Evolutionary conservation across 257 asterid species (phyloP), one percentile per base, ranked within the genome.

Genomic region (Nicotiana benthamiana): DNA sequence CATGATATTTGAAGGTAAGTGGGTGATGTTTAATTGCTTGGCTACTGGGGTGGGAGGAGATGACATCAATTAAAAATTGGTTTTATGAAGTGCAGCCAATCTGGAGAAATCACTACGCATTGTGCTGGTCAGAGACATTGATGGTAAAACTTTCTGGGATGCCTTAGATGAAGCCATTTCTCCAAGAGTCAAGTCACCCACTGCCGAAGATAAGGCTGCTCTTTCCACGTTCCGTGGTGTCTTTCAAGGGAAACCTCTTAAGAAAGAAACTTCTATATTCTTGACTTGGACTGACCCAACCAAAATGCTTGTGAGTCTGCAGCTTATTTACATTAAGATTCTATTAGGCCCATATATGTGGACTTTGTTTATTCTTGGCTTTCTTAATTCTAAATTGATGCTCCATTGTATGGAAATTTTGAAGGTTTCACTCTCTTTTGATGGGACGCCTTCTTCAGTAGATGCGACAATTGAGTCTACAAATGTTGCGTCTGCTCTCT

Each of bases 101-200:
- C 57, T 85, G 24, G 97, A 95, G 87, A 95, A 95, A 83, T 91
- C 98, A 34, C 86, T 95, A 56, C 93, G 87, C 63, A 92, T 95
- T 80, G 86, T 89, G 82, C 88, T 95, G 79, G 98, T 92, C 30
- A 90, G 99, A 87, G 97, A 93, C 79, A 88, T 93, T 57, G 98
- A 92, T 82, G 99, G 98, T 51, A 95, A 92, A 89, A 92, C 93
- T 56, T 95, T 93, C 81, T 92, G 99, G 98, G 97, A 92, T 80
- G 98, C 99, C 68, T 89, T 95, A 85, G 91, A 90, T 82, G 98
- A 92, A 75, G 94, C 97, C 80, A 81, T 93, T 54, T 88, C 98
- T 76, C 95, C 97, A n/a, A 87, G 99, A 86, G 89, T 93, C 81
- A 83, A 66, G 32, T 87, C 94, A 5, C 90, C 86, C n/a, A 85